Base-by-base conservation (phyloP, 2,329 filamentous ascomycete species). In the Emericellopsis cladophorae region DNA sequence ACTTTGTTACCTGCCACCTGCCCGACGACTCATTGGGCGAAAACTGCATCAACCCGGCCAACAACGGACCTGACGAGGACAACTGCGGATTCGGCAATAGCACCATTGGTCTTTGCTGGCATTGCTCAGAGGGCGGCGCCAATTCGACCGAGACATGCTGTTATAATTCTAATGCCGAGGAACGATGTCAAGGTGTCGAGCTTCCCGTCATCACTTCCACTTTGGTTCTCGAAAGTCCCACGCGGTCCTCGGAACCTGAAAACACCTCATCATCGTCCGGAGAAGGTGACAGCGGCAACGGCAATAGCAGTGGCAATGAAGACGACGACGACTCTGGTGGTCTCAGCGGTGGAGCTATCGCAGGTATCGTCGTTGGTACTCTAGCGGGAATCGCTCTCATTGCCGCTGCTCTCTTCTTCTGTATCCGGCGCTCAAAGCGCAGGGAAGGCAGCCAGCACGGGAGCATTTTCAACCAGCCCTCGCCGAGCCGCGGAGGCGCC, bases 61-160 rank as follows among this genome's bases (percentile, higher is more conserved):
- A 72, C 33, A 98, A 98, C 53, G 26, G 26, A 29, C 26, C 26
- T 29, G 88, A 98, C 64, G 78, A 81, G 2, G 62, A 79, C 7
- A 86, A 96, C 56, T 98, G 92, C 60, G 92, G 92, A 37, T 98
- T 82, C 57, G 75, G 72, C 33, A 73, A 76, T 47, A 81, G 75
- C 57, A 77, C 72, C 7, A 58, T 80, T 42, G 88, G 89, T 3
- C 70, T 98, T 31, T 98, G 92, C 65, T 78, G 81, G 5, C 95
- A 92, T 60, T 98, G 92, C 60, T 73, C 76, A 34, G 70, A 79
- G 7, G 90, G 84, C 51, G 88, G 89, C 23, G 76, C 81, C 46
- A 96, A 96, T 61, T 83, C 87, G 9, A 96, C 90, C 39, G 90
- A 96, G 58, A 93, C 89, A 4, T 98, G 92, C 67, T 98, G 92